Evolutionary conservation across 164 flowering plant species (phyloP), one percentile per base, ranked within the genome.

Genomic region (Nymphaea thermarum): DNA sequence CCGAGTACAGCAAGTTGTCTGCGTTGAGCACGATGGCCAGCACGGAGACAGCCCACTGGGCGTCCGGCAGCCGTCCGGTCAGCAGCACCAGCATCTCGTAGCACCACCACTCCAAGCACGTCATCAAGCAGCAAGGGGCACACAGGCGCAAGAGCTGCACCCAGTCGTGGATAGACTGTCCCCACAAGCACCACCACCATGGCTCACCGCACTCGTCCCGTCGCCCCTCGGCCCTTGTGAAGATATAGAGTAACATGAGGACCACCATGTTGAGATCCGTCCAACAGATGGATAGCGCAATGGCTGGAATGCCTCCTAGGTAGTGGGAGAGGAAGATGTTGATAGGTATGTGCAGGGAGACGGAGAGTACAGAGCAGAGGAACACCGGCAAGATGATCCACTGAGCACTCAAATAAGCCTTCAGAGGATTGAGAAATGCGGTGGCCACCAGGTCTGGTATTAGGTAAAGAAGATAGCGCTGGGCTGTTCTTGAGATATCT

Each of bases 81-180:
- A 89, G 81, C 73, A 94, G 64, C 67, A 94, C 84, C 63, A 94
- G 59, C 62, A 89, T 86, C 86, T 93, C 96, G 53, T 70, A 79
- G 80, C 98, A 89, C 98, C 98, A 93, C 98, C 98, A 93, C 68
- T 91, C 98, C 4, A 93, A 93, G 77, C 97, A 93, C 5, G 88
- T 87, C 60, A 90, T 89, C 59, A 93, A 83, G 79, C 97, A 93
- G 69, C 95, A 89, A 2, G 95, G 85, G 0, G 83, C 91, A 7
- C 74, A 70, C 0, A 93, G 86, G 77, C 73, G 85, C 6, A 89
- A 63, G 65, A 93, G 64, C 66, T 67, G 72, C 16, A 72, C 36
- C 97, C 95, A 91, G 44, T 93, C 95, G 0, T 36, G 7, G n/a
- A 71, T 7, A 12, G 76, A 66, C 57, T 84, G 97, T 75, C 76